Conservation (phyloP, 495 filamentous ascomycete genomes). For the Astrocystis sublimbata region DNA sequence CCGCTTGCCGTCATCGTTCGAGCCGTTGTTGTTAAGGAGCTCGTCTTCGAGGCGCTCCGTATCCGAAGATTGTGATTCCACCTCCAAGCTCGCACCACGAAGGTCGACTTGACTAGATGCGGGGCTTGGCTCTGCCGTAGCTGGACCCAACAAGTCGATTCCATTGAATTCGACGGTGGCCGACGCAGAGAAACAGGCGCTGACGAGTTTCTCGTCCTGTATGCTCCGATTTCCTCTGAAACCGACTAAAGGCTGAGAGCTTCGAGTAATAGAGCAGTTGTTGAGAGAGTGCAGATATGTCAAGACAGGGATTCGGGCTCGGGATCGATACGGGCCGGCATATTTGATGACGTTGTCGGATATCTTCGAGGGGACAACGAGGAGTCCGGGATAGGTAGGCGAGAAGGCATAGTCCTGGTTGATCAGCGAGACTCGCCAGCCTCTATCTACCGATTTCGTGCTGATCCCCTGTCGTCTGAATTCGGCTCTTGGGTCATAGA, state of each 20-base stretch:
- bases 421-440: conserved; percentile 89
- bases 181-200: conserved; percentile 87
- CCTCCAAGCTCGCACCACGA: conserved; percentile 36
- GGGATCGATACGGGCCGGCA: conserved; percentile 83
- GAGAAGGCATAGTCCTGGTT: conserved; percentile 89
- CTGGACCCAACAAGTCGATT: conserved; percentile 26
- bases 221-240: conserved; percentile 86
- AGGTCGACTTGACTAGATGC: conserved; percentile 61
- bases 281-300: conserved; percentile 95
- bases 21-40: conserved; percentile 53
- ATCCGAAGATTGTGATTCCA: conserved; percentile 31
- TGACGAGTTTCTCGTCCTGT: conserved; percentile 92
- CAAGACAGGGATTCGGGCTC: conserved; percentile 81
- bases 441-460: conserved; percentile 68
- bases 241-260: conserved; percentile 89
- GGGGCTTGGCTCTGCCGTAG: conserved; percentile 51
- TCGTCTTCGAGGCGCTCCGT: conserved; percentile 74
- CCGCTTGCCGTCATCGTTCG: conserved; percentile 49
- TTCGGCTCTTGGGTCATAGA: conserved; percentile 85
- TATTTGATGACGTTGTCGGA: conserved; percentile 97
- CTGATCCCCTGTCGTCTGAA: conserved; percentile 79
- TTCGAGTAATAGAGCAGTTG: conserved; percentile 93
- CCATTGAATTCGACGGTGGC: conserved; percentile 43
- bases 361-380: conserved; percentile 82
- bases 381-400: conserved; percentile 86